Conservation (phyloP, 2,329 filamentous ascomycete genomes). For the Pseudogymnoascus sp. region DNA sequence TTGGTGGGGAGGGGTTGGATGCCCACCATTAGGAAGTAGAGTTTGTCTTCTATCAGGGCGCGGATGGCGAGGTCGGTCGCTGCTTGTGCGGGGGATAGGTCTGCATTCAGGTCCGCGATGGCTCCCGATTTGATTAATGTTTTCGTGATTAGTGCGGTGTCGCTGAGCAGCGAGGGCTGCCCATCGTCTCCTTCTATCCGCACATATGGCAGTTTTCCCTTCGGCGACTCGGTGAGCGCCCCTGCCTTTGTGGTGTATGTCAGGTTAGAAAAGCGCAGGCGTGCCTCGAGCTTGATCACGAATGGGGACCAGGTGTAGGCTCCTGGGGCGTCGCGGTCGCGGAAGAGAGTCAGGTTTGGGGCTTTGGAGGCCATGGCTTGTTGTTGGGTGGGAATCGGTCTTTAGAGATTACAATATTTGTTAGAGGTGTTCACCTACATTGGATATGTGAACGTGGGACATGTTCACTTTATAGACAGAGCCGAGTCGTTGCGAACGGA, state of each 20-base stretch:
- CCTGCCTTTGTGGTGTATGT: conserved; percentile 35
- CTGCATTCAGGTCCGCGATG: conserved; percentile 41
- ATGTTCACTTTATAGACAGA: neutral
- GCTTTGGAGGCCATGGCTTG: neutral
- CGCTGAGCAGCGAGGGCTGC: conserved; percentile 35
- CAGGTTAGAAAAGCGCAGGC: conserved; percentile 45
- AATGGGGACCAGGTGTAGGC: conserved; percentile 49
- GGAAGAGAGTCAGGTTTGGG: neutral
- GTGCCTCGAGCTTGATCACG: conserved; percentile 53
- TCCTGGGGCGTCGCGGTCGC: neutral
- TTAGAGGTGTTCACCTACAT: neutral
- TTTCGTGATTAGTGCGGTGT: conserved; percentile 48
- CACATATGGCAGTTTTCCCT: conserved; percentile 52
- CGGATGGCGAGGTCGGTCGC: conserved; percentile 44
- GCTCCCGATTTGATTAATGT: conserved; percentile 34
- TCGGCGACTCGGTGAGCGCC: conserved; percentile 31
- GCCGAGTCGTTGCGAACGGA: neutral
- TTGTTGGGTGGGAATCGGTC: neutral
- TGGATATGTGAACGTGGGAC: neutral
- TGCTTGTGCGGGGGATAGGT: conserved; percentile 31
- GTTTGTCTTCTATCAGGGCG: conserved; percentile 51
- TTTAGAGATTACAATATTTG: neutral
- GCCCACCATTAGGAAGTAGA: conserved; percentile 47
- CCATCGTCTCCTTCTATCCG: conserved; percentile 28
- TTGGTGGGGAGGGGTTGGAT: neutral